These are phyloP conservation scores for Cladorrhinum sp. DNA, from an alignment of 2,329 filamentous ascomycete genomes.

Conservation along the genomic window DNA sequence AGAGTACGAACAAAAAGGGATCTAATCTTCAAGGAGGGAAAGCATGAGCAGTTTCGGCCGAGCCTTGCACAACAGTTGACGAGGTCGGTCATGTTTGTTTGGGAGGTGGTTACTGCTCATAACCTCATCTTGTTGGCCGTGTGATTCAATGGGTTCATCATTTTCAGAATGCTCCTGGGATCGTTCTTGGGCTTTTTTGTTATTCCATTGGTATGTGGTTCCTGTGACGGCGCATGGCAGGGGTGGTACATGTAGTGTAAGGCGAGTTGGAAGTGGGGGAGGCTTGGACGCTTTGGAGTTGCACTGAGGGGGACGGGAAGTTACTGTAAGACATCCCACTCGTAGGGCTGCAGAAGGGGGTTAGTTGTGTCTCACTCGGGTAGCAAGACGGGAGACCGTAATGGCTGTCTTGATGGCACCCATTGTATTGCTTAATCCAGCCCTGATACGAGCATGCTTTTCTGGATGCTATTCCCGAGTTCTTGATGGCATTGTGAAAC, in stretches of 20 bases:
- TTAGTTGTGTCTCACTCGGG: no score
- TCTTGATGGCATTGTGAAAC: no score
- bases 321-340: no score
- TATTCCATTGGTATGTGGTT: constrained; percentile 64
- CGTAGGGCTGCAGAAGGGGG: no score
- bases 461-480: no score
- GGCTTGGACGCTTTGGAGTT: neutral
- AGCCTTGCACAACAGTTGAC: constrained; percentile 61
- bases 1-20: constrained; percentile 36
- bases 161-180: constrained; percentile 76
- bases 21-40: no score
- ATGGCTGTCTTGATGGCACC: no score
- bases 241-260: neutral
- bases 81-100: constrained; percentile 63
- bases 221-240: neutral
- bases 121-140: constrained; percentile 68
- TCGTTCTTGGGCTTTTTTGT: constrained; percentile 68
- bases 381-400: no score
- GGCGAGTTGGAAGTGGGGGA: neutral
- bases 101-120: constrained; percentile 72
- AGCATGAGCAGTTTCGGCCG: constrained; percentile 44
- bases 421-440: no score
- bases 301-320: no score
- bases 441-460: no score
- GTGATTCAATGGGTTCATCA: constrained; percentile 68